These are phyloP conservation scores for Coemansia sp. DNA, from an alignment of 192 early-diverging fungal genomes.

Conservation along the genomic window DNA sequence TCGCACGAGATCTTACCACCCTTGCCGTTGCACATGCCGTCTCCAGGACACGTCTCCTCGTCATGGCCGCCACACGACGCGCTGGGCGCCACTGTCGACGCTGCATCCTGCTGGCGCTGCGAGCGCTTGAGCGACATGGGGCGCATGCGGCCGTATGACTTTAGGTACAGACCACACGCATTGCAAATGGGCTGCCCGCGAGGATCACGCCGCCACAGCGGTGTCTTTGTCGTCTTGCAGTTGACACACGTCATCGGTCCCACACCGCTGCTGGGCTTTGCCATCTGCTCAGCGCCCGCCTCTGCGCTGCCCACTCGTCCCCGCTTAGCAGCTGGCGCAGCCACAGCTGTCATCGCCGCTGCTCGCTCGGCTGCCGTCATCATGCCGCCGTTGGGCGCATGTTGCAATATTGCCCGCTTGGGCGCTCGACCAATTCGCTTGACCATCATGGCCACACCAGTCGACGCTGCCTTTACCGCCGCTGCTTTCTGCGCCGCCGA, in stretches of 20 bases:
- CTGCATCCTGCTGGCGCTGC: conserved; percentile 16
- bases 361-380: neutral
- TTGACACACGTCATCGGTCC: conserved; percentile 65
- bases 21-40: conserved; percentile 73
- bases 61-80: neutral
- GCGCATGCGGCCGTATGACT: conserved; percentile 54
- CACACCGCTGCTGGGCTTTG: conserved; percentile 10
- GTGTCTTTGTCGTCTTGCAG: conserved; percentile 75
- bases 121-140: conserved; percentile 50
- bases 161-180: conserved; percentile 66
- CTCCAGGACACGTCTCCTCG: conserved; percentile 69
- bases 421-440: conserved; percentile 26
- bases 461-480: conserved; percentile 37
- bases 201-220: conserved; percentile 77
- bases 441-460: conserved; percentile 26
- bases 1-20: conserved; percentile 71
- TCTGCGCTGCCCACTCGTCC: neutral
- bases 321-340: conserved; percentile 18
- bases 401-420: conserved; percentile 26
- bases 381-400: conserved; percentile 3
- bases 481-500: conserved; percentile 48
- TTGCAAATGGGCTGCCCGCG: conserved; percentile 77
- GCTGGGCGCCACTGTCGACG: neutral
- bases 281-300: conserved; percentile 1
- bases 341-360: neutral